Base-by-base conservation (phyloP, 2,329 filamentous ascomycete species). In the Fusarium anguioides region DNA sequence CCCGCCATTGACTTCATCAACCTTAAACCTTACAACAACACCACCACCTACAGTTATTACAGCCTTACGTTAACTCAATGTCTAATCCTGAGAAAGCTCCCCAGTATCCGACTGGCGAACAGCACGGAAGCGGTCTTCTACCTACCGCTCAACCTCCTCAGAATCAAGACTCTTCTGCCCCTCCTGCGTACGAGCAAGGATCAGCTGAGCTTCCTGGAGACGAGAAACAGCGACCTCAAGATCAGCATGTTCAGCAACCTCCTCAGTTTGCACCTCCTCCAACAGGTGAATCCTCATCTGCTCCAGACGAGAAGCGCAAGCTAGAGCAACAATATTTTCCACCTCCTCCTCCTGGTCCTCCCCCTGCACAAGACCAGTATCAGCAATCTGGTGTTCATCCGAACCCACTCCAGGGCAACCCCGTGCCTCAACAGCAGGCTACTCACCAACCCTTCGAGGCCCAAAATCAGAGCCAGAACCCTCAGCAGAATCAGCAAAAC, bases 331-430 rank as follows among this genome's bases (percentile, higher is more conserved):
- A 62, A 18, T 54, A 74, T 39, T 73, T 71, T 55, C 72, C 74
- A 11, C 72, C 72, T 26, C 72, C 72, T 57, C 72, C 72, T 46
- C 70, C 70, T 0, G 70, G 70, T 5, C 70, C 72, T 35, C 68
- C 73, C 39, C 68, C 69, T 10, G 39, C 64, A n/a, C 58, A 64
- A 5, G 56, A 66, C 15, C 70, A 69, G 36, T 29, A 67, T 12
- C 64, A 70, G 14, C 57, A 69, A 9, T 58, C 57, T 8, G 46
- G 11, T 23, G 11, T 44, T 36, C 68, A 73, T n/a, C 65, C 69
- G 0, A 60, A 69, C 35, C 69, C 72, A 14, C 60, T 74, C 2
- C 55, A 66, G 15, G 70, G 60, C 18, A 60, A 74, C 23, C 72
- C 23, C 6, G 40, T 37, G 5, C n/a, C 52, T 24, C 68, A 65